These are phyloP conservation scores for Colletotrichum acutatum DNA, from an alignment of 2,329 filamentous ascomycete species.

Conservation along the genomic window DNA sequence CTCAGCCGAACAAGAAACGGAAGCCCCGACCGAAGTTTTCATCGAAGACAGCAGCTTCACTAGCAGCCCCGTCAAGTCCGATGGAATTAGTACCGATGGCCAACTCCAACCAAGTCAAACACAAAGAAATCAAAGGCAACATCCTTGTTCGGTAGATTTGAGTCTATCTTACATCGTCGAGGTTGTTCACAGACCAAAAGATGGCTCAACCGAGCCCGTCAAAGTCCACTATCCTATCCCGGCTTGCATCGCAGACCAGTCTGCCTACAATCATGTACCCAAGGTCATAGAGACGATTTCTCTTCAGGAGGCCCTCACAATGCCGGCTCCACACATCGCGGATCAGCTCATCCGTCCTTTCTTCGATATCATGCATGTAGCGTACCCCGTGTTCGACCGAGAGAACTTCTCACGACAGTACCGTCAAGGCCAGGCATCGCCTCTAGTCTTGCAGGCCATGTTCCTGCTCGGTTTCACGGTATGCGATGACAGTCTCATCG, in stretches of 20 bases:
- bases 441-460: conserved; percentile 9
- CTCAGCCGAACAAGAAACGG: background rate
- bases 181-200: conserved; percentile 8
- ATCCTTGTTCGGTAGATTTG: background rate
- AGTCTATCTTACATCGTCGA: conserved; percentile 16
- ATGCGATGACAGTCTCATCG: conserved; percentile 5
- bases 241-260: conserved; percentile 5
- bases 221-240: conserved; percentile 21
- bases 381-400: conserved; percentile 14
- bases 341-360: conserved; percentile 2
- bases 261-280: background rate
- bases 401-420: background rate
- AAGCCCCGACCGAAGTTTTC: background rate
- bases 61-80: background rate
- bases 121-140: background rate
- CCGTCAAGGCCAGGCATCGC: conserved; percentile 3
- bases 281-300: background rate
- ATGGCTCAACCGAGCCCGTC: conserved; percentile 5
- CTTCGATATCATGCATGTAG: background rate
- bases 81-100: background rate
- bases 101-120: background rate
- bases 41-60: background rate
- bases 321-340: background rate
- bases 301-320: background rate
- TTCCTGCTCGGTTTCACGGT: conserved; percentile 14